phyloP scores from a whole-genome alignment of 352 stramenopile genomes.

The Peronospora farinosa region DNA sequence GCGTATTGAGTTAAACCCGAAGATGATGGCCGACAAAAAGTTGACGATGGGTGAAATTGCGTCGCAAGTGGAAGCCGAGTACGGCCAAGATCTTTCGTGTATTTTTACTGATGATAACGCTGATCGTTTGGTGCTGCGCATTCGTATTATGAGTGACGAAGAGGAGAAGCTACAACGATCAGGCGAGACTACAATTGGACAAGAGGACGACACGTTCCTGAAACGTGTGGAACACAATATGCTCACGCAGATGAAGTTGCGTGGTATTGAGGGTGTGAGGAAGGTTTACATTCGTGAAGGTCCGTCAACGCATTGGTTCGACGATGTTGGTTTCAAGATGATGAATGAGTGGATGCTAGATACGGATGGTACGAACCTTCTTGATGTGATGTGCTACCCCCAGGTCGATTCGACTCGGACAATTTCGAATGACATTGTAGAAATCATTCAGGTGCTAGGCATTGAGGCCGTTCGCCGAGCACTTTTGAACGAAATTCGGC shows the following conservation, averaged over 20 bases:
- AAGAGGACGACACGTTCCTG: conserved; percentile 94
- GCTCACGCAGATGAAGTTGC: conserved; percentile 94
- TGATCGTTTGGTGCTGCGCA: conserved; percentile 94
- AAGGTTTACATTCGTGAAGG: conserved; percentile 97
- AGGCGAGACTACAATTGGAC: conserved; percentile 78
- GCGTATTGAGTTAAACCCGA: conserved; percentile 96
- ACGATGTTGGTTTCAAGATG: conserved; percentile 92
- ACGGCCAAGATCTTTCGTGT: conserved; percentile 92
- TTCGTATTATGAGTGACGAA: conserved; percentile 95
- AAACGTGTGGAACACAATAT: conserved; percentile 98
- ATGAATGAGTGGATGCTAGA: conserved; percentile 98
- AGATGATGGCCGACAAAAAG: conserved; percentile 97
- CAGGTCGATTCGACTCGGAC: conserved; percentile 95
- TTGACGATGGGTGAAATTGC: conserved; percentile 96
- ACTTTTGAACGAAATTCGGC: conserved; percentile 94
- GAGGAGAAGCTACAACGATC: conserved; percentile 81
- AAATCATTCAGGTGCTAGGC: conserved; percentile 96
- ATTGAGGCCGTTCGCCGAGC: conserved; percentile 87
- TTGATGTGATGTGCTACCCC: conserved; percentile 95
- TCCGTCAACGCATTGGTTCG: conserved; percentile 92
- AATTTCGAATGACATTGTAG: conserved; percentile 99
- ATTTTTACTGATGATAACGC: conserved; percentile 98
- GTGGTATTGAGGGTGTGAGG: conserved; percentile 95
- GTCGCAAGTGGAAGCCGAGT: conserved; percentile 92
- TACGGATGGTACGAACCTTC: conserved; percentile 98